Percentiles rank a stretch among this genome's conserved stretches.
Conservation (phyloP, 2,329 filamentous ascomycete species). For the Fusarium caatingaense region DNA sequence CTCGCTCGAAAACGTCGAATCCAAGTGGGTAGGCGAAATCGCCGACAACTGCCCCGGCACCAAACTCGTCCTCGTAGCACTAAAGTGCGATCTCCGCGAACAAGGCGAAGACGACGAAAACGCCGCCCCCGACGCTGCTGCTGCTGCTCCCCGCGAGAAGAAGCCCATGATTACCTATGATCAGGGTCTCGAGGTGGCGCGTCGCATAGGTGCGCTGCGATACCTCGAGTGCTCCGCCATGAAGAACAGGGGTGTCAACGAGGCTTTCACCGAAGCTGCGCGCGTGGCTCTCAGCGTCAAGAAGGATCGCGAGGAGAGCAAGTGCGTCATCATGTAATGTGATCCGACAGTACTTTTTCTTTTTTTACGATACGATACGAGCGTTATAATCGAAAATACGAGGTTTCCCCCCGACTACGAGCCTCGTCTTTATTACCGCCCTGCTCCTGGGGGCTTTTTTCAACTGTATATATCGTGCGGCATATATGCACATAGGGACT, state of each 20-base stretch:
- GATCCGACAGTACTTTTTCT: no score
- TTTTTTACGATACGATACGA: constrained; percentile 30
- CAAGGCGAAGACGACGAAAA: constrained; percentile 77
- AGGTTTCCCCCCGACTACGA: constrained; percentile 22
- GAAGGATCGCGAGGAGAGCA: constrained; percentile 71
- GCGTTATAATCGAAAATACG: constrained; percentile 15
- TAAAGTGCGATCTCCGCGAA: constrained; percentile 97
- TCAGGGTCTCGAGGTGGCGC: constrained; percentile 88
- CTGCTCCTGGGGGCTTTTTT: constrained; percentile 19
- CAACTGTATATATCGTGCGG: constrained; percentile 46
- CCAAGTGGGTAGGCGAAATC: constrained; percentile 98
- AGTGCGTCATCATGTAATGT: constrained; percentile 70
- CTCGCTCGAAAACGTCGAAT: constrained; percentile 97
- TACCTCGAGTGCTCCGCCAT: constrained; percentile 99
- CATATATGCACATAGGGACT: constrained; percentile 46
- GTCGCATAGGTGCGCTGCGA: constrained; percentile 89
- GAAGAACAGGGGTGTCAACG: constrained; percentile 97
- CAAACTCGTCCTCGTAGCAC: constrained; percentile 91
- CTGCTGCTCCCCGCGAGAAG: constrained; percentile 63
- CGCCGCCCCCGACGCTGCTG: constrained; percentile 44
- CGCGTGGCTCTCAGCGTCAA: constrained; percentile 86
- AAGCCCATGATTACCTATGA: constrained; percentile 88
- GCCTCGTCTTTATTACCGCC: constrained; percentile 7
- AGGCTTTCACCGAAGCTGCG: constrained; percentile 97
- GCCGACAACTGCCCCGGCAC: constrained; percentile 97